Conservation (phyloP, 1,284 basidiomycete genomes). For the Cutaneotrichosporon dermatis region DNA sequence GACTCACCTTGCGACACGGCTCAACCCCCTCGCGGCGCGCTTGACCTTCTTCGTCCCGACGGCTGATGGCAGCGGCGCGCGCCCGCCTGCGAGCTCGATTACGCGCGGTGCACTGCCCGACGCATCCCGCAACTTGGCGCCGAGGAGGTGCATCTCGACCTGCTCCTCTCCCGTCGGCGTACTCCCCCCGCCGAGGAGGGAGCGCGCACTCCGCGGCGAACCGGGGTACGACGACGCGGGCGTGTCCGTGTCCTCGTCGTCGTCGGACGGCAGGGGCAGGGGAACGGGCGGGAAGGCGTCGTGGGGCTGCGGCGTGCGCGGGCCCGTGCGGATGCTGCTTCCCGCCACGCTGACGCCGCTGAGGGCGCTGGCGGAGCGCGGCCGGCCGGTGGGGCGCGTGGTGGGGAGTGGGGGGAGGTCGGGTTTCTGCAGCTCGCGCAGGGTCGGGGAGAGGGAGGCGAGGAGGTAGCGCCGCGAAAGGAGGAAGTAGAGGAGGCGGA, state of each 20-base stretch:
- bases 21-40: conserved; percentile 37
- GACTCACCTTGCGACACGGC: conserved; percentile 33
- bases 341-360: not conserved
- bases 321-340: not conserved
- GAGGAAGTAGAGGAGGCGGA: conserved; percentile 41
- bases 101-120: conserved; percentile 20
- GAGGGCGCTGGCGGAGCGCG: conserved; percentile 6
- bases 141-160: conserved; percentile 28
- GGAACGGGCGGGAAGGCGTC: too few relatives aligned
- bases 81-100: conserved; percentile 28
- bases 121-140: conserved; percentile 30
- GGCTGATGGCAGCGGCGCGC: conserved; percentile 4
- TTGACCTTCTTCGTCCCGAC: conserved; percentile 22
- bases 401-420: conserved; percentile 10
- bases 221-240: too few relatives aligned
- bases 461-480: conserved; percentile 43
- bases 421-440: conserved; percentile 39
- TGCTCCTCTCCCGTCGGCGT: too few relatives aligned
- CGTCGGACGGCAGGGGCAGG: too few relatives aligned
- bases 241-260: too few relatives aligned
- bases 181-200: too few relatives aligned
- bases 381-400: not conserved
- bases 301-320: not conserved
- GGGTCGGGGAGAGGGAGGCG: conserved; percentile 39
- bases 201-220: too few relatives aligned